A percentile compares a stretch with the other conserved stretches of the same genome.
Conservation (phyloP, 192 early-diverging fungal genomes). For the Chytriomyces sp. region DNA sequence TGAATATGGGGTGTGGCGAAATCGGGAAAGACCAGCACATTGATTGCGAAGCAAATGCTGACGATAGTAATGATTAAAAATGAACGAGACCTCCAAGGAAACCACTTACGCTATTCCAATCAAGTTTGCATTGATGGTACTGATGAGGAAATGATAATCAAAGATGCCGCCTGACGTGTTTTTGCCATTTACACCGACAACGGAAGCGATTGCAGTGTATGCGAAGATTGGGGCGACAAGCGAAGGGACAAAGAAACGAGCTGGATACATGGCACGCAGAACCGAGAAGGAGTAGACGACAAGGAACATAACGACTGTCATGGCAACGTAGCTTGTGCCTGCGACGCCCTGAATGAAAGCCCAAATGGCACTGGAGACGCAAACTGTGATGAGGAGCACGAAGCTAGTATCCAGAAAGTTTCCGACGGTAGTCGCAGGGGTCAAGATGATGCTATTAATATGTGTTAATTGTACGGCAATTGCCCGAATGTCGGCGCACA, state of each 20-base stretch:
- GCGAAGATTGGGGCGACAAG: conserved; percentile 9
- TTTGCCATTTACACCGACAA: not conserved
- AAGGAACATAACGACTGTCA: conserved; percentile 24
- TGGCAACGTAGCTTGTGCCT: not conserved
- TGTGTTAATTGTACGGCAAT: not conserved
- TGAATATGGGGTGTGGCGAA: conserved; percentile 2
- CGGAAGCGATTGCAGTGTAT: conserved; percentile 5
- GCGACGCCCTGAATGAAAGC: conserved; percentile 19
- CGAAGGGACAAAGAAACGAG: conserved; percentile 24
- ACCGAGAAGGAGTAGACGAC: conserved; percentile 23
- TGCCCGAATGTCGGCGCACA: not conserved
- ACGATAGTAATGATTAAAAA: not conserved
- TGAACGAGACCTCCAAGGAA: not conserved
- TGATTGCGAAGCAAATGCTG: conserved; percentile 1
- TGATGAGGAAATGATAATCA: conserved; percentile 5
- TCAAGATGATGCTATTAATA: not conserved
- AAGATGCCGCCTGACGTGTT: conserved; percentile 12
- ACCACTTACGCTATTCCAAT: conserved; percentile 16
- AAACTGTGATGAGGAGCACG: not conserved
- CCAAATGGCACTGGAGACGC: not conserved
- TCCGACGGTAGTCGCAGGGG: conserved; percentile 25
- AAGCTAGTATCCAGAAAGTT: conserved; percentile 22
- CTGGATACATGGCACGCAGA: conserved; percentile 21
- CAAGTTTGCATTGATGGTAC: not conserved
- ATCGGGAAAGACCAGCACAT: conserved; percentile 10